Percentiles rank a stretch among this genome's conserved stretches.
Evolutionary conservation across 805 yeast genomes (phyloP).

Genomic region (Lipomyces starkeyi): DNA sequence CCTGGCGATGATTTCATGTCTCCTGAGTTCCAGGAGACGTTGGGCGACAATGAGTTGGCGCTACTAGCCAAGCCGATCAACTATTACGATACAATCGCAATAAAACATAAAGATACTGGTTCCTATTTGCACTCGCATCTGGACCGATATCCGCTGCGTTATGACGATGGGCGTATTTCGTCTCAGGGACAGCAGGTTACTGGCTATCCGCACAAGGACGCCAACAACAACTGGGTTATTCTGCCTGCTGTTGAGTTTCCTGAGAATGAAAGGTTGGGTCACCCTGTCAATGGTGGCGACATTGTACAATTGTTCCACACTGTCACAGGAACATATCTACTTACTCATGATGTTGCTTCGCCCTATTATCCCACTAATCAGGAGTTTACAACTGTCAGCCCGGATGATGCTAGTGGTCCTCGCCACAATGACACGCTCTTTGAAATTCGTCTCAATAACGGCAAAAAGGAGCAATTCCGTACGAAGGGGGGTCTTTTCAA

Average conservation of each 20-base stretch:
- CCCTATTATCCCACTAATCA: slow-evolving; percentile 91
- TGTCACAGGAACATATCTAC: slow-evolving; percentile 75
- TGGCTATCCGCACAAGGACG: slow-evolving; percentile 57
- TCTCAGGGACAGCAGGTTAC: slow-evolving; percentile 96
- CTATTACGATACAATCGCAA: slow-evolving; percentile 74
- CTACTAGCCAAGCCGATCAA: slow-evolving; percentile 72
- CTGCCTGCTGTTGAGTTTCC: slow-evolving; percentile 63
- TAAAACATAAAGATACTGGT: slow-evolving; percentile 80
- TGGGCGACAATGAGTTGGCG: slow-evolving; percentile 81
- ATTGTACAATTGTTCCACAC: slow-evolving; percentile 80
- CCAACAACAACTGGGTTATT: slow-evolving; percentile 85
- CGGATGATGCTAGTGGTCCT: slow-evolving; percentile 61
- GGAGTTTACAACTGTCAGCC: slow-evolving; percentile 79
- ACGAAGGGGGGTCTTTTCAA: slow-evolving; percentile 74
- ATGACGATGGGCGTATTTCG: slow-evolving; percentile 94
- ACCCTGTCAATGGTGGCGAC: slow-evolving; percentile 71
- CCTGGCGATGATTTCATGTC: slow-evolving; percentile 97
- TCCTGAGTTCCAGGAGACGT: slow-evolving; percentile 91
- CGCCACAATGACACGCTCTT: slow-evolving; percentile 78
- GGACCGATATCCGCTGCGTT: slow-evolving; percentile 80
- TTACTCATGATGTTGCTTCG: slow-evolving; percentile 96
- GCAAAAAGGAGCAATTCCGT: slow-evolving; percentile 60
- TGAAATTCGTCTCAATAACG: slow-evolving; percentile 66
- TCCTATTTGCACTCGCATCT: slow-evolving; percentile 84
- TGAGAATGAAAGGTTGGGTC: slow-evolving; percentile 49